Base-by-base conservation (phyloP, 768 basidiomycete genomes). In the Inosperma sp. region DNA sequence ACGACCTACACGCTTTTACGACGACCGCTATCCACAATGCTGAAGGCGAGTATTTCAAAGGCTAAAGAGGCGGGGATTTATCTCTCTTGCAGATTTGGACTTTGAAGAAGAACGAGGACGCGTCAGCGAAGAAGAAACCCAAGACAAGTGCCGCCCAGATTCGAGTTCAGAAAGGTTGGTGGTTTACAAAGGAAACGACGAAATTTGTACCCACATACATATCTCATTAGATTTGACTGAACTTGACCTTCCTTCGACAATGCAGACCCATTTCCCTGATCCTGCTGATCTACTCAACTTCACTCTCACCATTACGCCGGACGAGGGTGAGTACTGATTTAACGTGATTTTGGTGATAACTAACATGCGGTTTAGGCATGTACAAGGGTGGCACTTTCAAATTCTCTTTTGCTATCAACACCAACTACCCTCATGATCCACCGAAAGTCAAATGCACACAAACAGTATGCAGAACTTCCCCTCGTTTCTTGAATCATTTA, bases 71-170 rank as follows among this genome's bases (percentile, higher is more conserved):
- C 5, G 23, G 8, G 29, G 13, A 25, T 34, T 22, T 12, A 17
- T 41, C 39, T 41, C 22, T 9, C 36, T 12, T 36, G 33, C 55
- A 99, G 96, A 97, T 99, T 63, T 97, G 96, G 88, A 91, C 86
- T 59, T 93, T 99, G 88, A 98, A 98, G 84, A 98, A 98, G 85
- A 90, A 86, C 62, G 93, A 97, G 76, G 92, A 98, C 64, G 90
- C 90, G 49, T 93, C 93, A 48, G 86, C 91, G 5, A 97, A 93
- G 88, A 95, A 84, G 83, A 91, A 88, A 78, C 96, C 96, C 36
- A 97, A 95, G 82, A 96, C 93, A 37, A 92, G 90, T 63, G 95
- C 96, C 13, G 96, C 96, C 23, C 94, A 97, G 71, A 89, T 99
- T 67, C 82, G 96, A 51, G 95, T 99, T n/a, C 96, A 99, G 79